These are phyloP conservation scores for Cyberlindnera amylophila DNA, from an alignment of 805 yeast genomes.

Conservation along the genomic window DNA sequence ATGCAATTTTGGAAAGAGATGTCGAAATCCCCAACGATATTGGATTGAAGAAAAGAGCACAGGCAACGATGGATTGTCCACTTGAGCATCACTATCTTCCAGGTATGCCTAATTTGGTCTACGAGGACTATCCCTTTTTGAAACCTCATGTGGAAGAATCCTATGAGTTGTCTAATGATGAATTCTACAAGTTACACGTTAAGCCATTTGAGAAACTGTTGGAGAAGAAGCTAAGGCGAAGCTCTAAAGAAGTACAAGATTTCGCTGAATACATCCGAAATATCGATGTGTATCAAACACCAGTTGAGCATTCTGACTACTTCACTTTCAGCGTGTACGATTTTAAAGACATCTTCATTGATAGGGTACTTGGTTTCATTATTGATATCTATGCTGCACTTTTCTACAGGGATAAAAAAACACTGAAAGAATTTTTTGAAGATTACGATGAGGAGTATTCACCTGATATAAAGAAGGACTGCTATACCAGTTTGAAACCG, in stretches of 20 bases:
- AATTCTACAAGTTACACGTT: conserved; percentile 10
- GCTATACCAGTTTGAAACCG: conserved; percentile 20
- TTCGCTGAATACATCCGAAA: conserved; percentile 13
- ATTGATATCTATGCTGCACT: conserved; percentile 9
- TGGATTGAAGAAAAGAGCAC: conserved; percentile 15
- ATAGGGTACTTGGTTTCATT: conserved; percentile 10
- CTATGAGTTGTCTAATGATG: conserved; percentile 17
- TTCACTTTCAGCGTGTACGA: conserved; percentile 16
- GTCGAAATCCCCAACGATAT: conserved; percentile 18
- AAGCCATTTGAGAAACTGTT: conserved; percentile 15
- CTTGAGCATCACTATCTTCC: conserved; percentile 23
- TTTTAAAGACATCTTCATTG: conserved; percentile 16
- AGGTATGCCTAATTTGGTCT: conserved; percentile 21
- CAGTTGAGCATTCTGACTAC: conserved; percentile 11
- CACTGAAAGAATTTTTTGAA: conserved; percentile 15
- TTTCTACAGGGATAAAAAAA: conserved; percentile 5
- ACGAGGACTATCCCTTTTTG: conserved; percentile 26
- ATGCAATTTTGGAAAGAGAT: conserved; percentile 24
- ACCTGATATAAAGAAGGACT: conserved; percentile 11
- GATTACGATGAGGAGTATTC: conserved; percentile 16
- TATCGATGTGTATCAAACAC: conserved; percentile 14
- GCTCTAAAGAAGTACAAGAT: conserved; percentile 1
- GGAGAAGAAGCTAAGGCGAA: conserved; percentile 1
- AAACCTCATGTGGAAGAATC: conserved; percentile 18
- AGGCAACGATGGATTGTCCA: conserved; percentile 10